phyloP scores from a whole-genome alignment of 176 grass and related monocot species.

The Carex pumila region DNA sequence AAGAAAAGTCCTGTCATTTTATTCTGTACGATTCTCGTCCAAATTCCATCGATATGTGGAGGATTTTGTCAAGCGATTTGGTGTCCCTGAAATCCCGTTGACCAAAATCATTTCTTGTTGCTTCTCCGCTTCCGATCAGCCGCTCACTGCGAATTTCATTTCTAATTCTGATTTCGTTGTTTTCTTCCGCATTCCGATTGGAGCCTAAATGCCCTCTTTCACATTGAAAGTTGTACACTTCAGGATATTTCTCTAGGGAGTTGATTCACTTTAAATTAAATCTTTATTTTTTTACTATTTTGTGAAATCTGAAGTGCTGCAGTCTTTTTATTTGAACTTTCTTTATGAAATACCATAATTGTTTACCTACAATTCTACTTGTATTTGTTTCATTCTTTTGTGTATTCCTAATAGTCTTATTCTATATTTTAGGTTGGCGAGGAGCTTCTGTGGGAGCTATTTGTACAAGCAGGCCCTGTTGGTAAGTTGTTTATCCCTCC shows the following conservation, averaged over 20 bases:
- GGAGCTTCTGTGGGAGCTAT: conserved; percentile 93
- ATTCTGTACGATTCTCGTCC: no score
- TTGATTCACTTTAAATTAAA: not conserved
- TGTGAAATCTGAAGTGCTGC: not conserved
- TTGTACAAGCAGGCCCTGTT: conserved; percentile 95
- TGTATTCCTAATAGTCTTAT: not conserved
- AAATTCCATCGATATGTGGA: no score
- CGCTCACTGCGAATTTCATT: no score
- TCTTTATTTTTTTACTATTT: not conserved
- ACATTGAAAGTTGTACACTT: not conserved
- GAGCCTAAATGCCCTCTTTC: not conserved
- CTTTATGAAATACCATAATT: not conserved
- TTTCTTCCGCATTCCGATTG: no score
- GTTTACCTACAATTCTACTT: not conserved
- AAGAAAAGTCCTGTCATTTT: no score
- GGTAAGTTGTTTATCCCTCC: conserved; percentile 44
- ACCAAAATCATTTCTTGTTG: no score
- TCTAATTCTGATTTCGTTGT: no score
- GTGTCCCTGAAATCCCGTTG: no score
- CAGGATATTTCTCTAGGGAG: not conserved
- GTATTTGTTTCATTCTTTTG: not conserved
- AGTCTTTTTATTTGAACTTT: not conserved
- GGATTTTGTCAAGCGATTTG: no score
- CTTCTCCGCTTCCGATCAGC: no score
- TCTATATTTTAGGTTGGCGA: conserved; percentile 46